Conservation (phyloP, 1,284 basidiomycete genomes). For the Pterulicium gracile region DNA sequence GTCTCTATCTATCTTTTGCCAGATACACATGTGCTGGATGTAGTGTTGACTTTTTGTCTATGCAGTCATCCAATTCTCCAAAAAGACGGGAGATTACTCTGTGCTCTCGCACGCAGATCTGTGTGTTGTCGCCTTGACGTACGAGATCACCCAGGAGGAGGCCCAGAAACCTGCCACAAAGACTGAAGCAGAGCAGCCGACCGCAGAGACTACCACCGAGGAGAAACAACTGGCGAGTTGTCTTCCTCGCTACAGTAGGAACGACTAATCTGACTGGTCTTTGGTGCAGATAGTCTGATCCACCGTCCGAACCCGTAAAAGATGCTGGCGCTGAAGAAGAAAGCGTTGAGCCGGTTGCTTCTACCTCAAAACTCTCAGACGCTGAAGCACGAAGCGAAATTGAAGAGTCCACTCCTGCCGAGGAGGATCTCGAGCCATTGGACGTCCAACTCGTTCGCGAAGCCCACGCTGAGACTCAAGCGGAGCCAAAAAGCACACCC, state of each 20-base stretch:
- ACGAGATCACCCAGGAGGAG: constrained; percentile 30
- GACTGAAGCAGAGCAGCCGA: constrained; percentile 8
- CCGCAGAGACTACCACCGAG: constrained; percentile 9
- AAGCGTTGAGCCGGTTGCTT: constrained; percentile 13
- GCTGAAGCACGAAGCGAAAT: constrained; percentile 7
- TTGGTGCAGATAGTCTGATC: not conserved
- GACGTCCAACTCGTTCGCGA: constrained; percentile 36
- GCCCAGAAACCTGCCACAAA: constrained; percentile 19
- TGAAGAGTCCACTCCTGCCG: constrained; percentile 10
- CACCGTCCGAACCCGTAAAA: not conserved
- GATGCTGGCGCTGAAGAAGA: constrained; percentile 3
- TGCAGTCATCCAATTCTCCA: constrained; percentile 82
- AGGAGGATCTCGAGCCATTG: constrained; percentile 28
- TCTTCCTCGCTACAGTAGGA: not conserved
- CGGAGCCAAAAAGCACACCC: not conserved
- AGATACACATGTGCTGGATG: not conserved
- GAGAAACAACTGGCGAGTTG: not conserved
- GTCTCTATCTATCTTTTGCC: constrained; percentile 15
- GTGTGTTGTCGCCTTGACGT: constrained; percentile 71
- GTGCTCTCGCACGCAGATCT: constrained; percentile 91
- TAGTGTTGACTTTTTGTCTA: constrained; percentile 8
- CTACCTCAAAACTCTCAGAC: no score
- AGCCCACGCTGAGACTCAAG: constrained; percentile 8
- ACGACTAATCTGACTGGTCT: not conserved
- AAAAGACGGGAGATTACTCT: constrained; percentile 94